Conservation (phyloP, 1,284 basidiomycete species). For the Hypsizygus ulmarius region DNA sequence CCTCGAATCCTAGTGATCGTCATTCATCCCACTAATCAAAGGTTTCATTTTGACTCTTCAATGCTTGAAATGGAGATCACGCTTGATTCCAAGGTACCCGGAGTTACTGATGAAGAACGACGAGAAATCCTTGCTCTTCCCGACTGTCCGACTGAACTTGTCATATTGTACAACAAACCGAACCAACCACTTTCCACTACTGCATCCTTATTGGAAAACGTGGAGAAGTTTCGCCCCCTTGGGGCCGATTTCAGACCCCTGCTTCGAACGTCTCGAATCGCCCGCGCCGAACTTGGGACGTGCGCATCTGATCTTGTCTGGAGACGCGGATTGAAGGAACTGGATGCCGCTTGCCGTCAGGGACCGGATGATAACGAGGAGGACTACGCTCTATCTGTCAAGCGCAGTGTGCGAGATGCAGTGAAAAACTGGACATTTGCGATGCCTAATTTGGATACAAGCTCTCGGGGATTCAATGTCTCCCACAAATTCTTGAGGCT, state of each 20-base stretch:
- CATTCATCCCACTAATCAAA: slow-evolving; percentile 28
- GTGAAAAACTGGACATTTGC: slow-evolving; percentile 57
- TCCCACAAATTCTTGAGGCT: slow-evolving; percentile 62
- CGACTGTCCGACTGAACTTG: slow-evolving; percentile 39
- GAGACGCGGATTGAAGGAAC: slow-evolving; percentile 47
- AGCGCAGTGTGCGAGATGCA: slow-evolving; percentile 35
- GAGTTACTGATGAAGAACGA: slow-evolving; percentile 30
- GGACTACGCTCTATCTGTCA: slow-evolving; percentile 19
- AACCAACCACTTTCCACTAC: slow-evolving; percentile 14
- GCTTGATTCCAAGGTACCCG: slow-evolving; percentile 37
- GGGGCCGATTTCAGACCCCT: slow-evolving; percentile 37
- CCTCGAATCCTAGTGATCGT: slow-evolving; percentile 47
- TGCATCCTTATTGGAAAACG: slow-evolving; percentile 31
- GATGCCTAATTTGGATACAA: slow-evolving; percentile 55
- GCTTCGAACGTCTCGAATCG: slow-evolving; percentile 44
- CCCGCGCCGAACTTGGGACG: slow-evolving; percentile 51
- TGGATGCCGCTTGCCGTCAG: slow-evolving; percentile 30
- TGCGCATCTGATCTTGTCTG: slow-evolving; percentile 67
- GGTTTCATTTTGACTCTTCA: slow-evolving; percentile 30
- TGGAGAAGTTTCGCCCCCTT: slow-evolving; percentile 37
- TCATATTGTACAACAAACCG: slow-evolving; percentile 42
- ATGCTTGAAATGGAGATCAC: slow-evolving; percentile 39
- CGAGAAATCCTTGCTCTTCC: slow-evolving; percentile 29
- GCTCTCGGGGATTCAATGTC: slow-evolving; percentile 58
- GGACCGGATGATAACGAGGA: slow-evolving; percentile 36